phyloP scores from a whole-genome alignment of 495 filamentous ascomycete species.

The Aspergillus baeticus region DNA sequence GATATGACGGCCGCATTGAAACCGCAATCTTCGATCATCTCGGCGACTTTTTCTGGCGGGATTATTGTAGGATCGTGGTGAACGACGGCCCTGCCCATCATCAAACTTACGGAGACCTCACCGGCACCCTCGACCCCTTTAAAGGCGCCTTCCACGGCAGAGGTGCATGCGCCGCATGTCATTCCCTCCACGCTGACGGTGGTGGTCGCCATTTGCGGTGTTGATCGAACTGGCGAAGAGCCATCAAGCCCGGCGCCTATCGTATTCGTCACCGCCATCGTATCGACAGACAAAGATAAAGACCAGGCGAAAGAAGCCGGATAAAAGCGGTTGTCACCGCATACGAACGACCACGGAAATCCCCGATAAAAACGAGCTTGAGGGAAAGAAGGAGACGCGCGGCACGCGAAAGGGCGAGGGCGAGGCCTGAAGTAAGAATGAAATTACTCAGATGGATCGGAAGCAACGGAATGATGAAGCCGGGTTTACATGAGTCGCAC shows the following conservation, averaged over 20 bases:
- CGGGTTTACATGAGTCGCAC: background rate
- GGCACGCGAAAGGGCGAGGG: background rate
- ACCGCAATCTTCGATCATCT: slow-evolving; percentile 89
- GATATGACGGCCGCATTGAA: slow-evolving; percentile 93
- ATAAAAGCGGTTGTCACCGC: slow-evolving; percentile 22
- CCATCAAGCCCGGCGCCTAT: slow-evolving; percentile 18
- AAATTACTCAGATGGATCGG: slow-evolving; percentile 2
- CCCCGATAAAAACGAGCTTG: background rate
- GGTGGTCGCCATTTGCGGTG: slow-evolving; percentile 80
- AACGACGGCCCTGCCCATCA: slow-evolving; percentile 89
- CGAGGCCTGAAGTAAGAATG: background rate
- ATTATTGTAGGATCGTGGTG: slow-evolving; percentile 80
- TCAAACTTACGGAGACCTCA: slow-evolving; percentile 83
- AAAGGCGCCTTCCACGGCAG: slow-evolving; percentile 82
- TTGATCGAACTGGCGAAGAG: slow-evolving; percentile 15
- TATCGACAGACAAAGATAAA: slow-evolving; percentile 7
- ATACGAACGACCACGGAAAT: slow-evolving; percentile 20
- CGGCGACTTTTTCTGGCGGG: slow-evolving; percentile 68
- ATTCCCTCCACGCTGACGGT: slow-evolving; percentile 87
- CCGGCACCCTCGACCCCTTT: slow-evolving; percentile 74
- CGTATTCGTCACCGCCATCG: slow-evolving; percentile 17
- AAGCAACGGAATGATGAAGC: background rate
- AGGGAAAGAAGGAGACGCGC: background rate
- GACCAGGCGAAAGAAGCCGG: slow-evolving; percentile 17
- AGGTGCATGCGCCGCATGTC: slow-evolving; percentile 93